A percentile compares a stretch with the other conserved stretches of the same genome.
Conservation (phyloP, 495 filamentous ascomycete species). For the Hapsidospora chrysogenum region DNA sequence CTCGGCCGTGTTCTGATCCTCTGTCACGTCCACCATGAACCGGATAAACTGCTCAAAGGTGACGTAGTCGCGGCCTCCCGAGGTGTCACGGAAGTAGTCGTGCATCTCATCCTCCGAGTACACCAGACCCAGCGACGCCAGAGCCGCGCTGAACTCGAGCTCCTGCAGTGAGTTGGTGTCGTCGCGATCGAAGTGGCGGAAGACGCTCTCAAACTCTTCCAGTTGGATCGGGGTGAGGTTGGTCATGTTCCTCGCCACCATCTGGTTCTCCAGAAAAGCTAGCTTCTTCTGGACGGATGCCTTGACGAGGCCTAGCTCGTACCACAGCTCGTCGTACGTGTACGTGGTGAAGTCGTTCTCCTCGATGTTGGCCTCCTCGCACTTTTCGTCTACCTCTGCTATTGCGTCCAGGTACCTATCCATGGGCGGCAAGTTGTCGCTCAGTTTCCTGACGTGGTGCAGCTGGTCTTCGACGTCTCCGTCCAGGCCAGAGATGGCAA, state of each 20-base stretch:
- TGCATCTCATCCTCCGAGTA: conserved; percentile 97
- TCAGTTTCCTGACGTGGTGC: conserved; percentile 62
- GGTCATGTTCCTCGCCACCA: conserved; percentile 94
- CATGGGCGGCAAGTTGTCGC: conserved; percentile 66
- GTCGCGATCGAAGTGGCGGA: conserved; percentile 95
- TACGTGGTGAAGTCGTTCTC: conserved; percentile 99
- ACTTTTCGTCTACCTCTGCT: conserved; percentile 66
- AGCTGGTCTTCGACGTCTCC: conserved; percentile 92
- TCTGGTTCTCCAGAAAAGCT: conserved; percentile 90
- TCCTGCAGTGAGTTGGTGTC: conserved; percentile 79
- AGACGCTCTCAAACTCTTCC: conserved; percentile 95
- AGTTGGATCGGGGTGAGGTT: conserved; percentile 95
- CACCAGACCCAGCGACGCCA: conserved; percentile 83
- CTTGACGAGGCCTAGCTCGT: conserved; percentile 82
- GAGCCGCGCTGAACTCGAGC: conserved; percentile 84
- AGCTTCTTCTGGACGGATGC: conserved; percentile 88
- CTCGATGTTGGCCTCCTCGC: conserved; percentile 91
- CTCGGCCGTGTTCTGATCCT: conserved; percentile 95
- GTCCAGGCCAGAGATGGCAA: conserved; percentile 85
- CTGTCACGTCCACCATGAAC: conserved; percentile 97
- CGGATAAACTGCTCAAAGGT: conserved; percentile 97
- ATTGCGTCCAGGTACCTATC: conserved; percentile 78
- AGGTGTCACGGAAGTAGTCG: conserved; percentile 69
- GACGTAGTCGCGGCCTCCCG: conserved; percentile 53
- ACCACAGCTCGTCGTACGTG: conserved; percentile 86